phyloP scores from a whole-genome alignment of 1,284 basidiomycete genomes.

The Cutaneotrichosporon cutaneum region DNA sequence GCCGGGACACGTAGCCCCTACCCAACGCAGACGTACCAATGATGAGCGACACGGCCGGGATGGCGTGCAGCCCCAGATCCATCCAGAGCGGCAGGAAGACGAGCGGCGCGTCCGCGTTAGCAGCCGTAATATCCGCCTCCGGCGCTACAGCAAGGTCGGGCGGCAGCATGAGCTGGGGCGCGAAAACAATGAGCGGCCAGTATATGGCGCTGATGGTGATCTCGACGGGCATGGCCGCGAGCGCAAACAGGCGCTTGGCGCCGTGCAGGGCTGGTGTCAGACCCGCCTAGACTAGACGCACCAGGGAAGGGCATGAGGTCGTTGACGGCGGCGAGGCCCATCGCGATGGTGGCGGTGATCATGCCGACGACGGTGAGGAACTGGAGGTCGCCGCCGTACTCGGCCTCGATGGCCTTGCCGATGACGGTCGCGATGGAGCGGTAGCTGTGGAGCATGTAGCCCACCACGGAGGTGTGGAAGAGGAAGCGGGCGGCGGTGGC shows the following conservation, averaged over 20 bases:
- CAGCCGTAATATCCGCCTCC: slow-evolving; percentile 35
- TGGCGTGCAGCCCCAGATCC: slow-evolving; percentile 64
- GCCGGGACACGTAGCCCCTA: too few relatives aligned
- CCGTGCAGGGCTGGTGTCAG: slow-evolving; percentile 52
- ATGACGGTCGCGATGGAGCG: slow-evolving; percentile 10
- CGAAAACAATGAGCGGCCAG: slow-evolving; percentile 45
- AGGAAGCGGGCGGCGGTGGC: slow-evolving; percentile 21
- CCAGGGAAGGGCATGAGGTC: slow-evolving; percentile 60
- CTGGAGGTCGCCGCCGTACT: slow-evolving; percentile 63
- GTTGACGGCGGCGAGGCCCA: slow-evolving; percentile 56
- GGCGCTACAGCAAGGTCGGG: slow-evolving; percentile 33
- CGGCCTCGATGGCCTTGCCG: slow-evolving; percentile 8
- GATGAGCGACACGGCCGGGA: slow-evolving; percentile 63
- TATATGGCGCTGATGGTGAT: slow-evolving; percentile 71
- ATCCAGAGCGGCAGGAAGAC: slow-evolving; percentile 62
- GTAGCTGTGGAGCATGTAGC: slow-evolving; percentile 38
- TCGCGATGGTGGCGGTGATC: slow-evolving; percentile 58
- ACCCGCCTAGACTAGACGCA: slow-evolving; percentile 38
- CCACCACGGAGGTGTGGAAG: slow-evolving; percentile 40
- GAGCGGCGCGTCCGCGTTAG: slow-evolving; percentile 27
- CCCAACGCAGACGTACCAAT: slow-evolving; percentile 42
- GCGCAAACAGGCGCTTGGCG: slow-evolving; percentile 61
- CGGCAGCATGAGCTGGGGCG: slow-evolving; percentile 43
- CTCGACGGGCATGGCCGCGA: slow-evolving; percentile 64
- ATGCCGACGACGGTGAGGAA: slow-evolving; percentile 62